A percentile compares a stretch with the other conserved stretches of the same genome.
Evolutionary conservation across 805 yeast genomes (phyloP).

Genomic region (Phaffomyces antillensis): DNA sequence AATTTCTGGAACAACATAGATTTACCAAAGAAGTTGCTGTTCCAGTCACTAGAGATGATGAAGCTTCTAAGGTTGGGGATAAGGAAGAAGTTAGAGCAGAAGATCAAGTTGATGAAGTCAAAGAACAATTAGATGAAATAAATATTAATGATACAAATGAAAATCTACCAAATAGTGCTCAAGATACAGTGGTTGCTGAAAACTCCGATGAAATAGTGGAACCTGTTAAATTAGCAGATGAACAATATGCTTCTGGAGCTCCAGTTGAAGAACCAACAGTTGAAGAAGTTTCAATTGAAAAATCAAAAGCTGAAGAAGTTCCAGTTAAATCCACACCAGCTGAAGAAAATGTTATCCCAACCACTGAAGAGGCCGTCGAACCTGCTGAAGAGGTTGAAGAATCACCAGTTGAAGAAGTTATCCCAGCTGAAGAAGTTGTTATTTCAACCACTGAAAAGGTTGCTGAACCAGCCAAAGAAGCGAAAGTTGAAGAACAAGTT

Average conservation of each 20-base stretch:
- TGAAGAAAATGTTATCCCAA: neutral
- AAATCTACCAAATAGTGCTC: conserved; percentile 4
- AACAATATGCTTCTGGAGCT: neutral
- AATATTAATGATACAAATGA: conserved; percentile 4
- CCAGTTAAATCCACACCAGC: too few relatives aligned
- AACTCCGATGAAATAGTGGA: neutral
- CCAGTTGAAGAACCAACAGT: neutral
- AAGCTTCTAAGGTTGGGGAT: conserved; percentile 2
- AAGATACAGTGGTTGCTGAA: neutral
- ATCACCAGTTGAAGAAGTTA: neutral
- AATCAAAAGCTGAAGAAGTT: conserved; percentile 3
- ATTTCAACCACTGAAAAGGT: neutral
- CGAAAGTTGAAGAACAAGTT: neutral
- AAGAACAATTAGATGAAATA: conserved; percentile 9
- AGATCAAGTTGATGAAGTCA: conserved; percentile 7
- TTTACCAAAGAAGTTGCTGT: conserved; percentile 26
- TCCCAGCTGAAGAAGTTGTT: neutral
- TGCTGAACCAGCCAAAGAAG: conserved; percentile 3
- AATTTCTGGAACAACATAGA: conserved; percentile 36
- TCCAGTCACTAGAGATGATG: neutral
- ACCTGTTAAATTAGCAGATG: neutral
- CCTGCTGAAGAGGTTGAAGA: conserved; percentile 4
- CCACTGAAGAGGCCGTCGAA: neutral
- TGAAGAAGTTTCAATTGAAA: neutral
- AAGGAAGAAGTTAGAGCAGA: neutral